Evolutionary conservation across 2,329 filamentous ascomycete genomes (phyloP).

Genomic region (Dryadomyces quercivorus): DNA sequence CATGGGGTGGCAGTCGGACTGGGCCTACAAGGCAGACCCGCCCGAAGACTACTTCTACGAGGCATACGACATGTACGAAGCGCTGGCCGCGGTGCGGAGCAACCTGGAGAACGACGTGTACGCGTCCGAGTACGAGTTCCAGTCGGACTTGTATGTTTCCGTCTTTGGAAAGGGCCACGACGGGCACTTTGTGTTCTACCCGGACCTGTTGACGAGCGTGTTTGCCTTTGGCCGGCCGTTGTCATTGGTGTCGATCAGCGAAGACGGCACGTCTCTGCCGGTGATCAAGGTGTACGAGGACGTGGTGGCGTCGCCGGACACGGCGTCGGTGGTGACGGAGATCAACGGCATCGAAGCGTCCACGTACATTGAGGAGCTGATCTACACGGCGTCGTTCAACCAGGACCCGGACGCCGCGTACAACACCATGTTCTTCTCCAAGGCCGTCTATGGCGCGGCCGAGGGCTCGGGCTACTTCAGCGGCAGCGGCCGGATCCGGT

Average conservation of each 20-base stretch:
- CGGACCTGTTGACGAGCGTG: constrained; percentile 24
- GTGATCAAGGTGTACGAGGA: constrained; percentile 37
- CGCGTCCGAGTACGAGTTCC: constrained; percentile 27
- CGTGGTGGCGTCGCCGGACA: constrained; percentile 8
- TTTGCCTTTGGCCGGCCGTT: constrained; percentile 23
- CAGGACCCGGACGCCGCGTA: constrained; percentile 21
- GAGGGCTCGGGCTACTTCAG: constrained; percentile 18
- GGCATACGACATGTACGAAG: constrained; percentile 24
- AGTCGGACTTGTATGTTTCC: constrained; percentile 25
- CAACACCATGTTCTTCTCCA: constrained; percentile 25
- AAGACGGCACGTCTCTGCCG: constrained; percentile 19
- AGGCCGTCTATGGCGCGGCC: constrained; percentile 12
- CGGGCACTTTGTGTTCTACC: constrained; percentile 28
- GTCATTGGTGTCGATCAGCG: constrained; percentile 28
- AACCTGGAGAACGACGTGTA: constrained; percentile 23
- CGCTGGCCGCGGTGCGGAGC: constrained; percentile 19
- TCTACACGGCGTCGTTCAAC: constrained; percentile 24
- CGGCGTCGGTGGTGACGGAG: constrained; percentile 13
- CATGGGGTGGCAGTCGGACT: constrained; percentile 27
- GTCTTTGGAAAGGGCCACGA: constrained; percentile 27
- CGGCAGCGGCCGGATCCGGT: constrained; percentile 19
- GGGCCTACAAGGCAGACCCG: constrained; percentile 25
- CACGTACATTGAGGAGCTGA: constrained; percentile 27
- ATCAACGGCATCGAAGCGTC: constrained; percentile 19
- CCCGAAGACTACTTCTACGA: constrained; percentile 25